Conservation (phyloP, 192 early-diverging fungal species). For the Coemansia sp. region DNA sequence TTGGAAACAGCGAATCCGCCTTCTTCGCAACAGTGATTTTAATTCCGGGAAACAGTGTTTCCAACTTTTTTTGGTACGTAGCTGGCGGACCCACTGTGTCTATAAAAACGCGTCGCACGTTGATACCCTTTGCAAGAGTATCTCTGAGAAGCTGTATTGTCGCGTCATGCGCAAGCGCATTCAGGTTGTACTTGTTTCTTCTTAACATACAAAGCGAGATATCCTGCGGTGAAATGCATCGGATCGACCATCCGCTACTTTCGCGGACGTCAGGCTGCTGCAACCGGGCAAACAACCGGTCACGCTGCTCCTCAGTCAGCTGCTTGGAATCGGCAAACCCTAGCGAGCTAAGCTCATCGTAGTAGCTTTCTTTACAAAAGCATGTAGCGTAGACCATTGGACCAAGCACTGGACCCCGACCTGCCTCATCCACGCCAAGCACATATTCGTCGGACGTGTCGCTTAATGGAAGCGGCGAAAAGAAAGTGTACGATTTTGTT, state of each 20-base stretch:
- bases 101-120: constrained; percentile 76
- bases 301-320: constrained; percentile 73
- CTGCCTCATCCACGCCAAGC: constrained; percentile 96
- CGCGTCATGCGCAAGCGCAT: constrained; percentile 88
- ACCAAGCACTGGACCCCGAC: constrained; percentile 91
- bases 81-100: constrained; percentile 94
- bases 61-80: constrained; percentile 79
- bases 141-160: constrained; percentile 82
- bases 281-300: constrained; percentile 64
- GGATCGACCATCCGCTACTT: constrained; percentile 81
- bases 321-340: constrained; percentile 98
- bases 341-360: constrained; percentile 62
- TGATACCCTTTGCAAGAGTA: constrained; percentile 60
- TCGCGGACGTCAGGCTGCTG: constrained; percentile 47
- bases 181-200: constrained; percentile 85
- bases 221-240: constrained; percentile 82
- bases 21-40: constrained; percentile 88
- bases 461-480: constrained; percentile 16
- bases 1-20: constrained; percentile 89
- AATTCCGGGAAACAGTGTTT: constrained; percentile 70
- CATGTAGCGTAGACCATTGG: constrained; percentile 98
- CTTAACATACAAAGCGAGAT: constrained; percentile 91
- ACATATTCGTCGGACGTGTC: constrained; percentile 43
- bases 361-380: constrained; percentile 66
- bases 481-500: constrained; percentile 40